Conservation (phyloP, 345 rosid genomes). For the Cardamine occulta region DNA sequence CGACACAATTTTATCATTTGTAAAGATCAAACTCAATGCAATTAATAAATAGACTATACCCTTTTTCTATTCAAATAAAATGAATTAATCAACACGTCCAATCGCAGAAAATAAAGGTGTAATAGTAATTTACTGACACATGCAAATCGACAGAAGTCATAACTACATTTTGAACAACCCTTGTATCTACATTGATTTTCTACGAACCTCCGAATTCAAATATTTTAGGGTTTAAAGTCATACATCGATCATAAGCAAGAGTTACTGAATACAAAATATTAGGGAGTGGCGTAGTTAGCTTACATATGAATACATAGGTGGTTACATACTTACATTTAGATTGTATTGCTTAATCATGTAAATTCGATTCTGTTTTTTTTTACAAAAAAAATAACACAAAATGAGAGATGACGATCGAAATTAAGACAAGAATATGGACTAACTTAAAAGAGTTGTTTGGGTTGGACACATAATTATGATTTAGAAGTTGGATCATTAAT, state of each 20-base stretch:
- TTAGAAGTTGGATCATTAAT: neutral
- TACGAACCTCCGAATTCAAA: neutral
- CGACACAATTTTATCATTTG: neutral
- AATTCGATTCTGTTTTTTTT: too few relatives aligned
- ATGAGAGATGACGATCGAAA: too few relatives aligned
- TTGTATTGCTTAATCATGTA: too few relatives aligned
- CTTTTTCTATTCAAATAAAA: neutral
- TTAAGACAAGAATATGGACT: too few relatives aligned
- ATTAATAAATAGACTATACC: neutral
- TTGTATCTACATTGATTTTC: neutral
- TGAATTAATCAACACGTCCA: neutral
- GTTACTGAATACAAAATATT: too few relatives aligned
- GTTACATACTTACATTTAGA: too few relatives aligned
- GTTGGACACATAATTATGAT: neutral
- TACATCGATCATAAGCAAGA: too few relatives aligned
- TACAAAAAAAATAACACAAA: too few relatives aligned
- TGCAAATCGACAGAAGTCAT: neutral
- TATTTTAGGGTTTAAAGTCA: too few relatives aligned
- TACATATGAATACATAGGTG: neutral
- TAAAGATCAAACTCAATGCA: constrained; percentile 15
- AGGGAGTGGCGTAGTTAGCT: neutral
- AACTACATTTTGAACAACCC: neutral
- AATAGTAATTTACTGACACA: neutral
- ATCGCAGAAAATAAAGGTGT: neutral
- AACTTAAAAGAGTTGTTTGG: neutral